Conservation (phyloP, 257 asterid genomes). For the Solanum sejunctum region DNA sequence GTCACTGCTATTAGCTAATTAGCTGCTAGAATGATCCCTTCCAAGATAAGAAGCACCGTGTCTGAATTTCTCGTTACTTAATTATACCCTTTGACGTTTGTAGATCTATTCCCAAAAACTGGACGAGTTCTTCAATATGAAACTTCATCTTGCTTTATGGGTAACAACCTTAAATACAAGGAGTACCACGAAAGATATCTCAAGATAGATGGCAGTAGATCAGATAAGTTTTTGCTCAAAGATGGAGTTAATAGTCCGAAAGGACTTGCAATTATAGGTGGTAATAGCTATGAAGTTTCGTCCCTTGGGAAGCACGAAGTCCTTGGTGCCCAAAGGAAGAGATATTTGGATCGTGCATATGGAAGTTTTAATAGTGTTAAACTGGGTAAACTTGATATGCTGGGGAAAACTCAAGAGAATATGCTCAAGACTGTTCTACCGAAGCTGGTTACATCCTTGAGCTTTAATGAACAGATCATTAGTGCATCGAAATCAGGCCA, state of each 20-base stretch:
- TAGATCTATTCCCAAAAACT: constrained; percentile 42
- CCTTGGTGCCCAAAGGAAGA: constrained; percentile 27
- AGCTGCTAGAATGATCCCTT: background rate
- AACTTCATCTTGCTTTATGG: constrained; percentile 45
- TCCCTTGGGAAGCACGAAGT: constrained; percentile 32
- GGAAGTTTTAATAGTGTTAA: constrained; percentile 43
- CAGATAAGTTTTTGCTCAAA: constrained; percentile 26
- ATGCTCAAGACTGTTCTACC: constrained; percentile 47
- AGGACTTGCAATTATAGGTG: constrained; percentile 26
- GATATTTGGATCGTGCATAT: constrained; percentile 37
- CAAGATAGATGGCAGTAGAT: constrained; percentile 30
- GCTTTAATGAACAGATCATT: constrained; percentile 60
- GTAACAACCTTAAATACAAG: constrained; percentile 33
- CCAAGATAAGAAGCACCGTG: background rate
- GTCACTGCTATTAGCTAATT: background rate
- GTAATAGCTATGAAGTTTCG: constrained; percentile 28
- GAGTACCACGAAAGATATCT: constrained; percentile 45
- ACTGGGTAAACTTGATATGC: constrained; percentile 34
- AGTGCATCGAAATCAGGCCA: constrained; percentile 19
- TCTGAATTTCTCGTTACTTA: background rate
- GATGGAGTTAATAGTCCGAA: constrained; percentile 40
- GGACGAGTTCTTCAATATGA: constrained; percentile 73
- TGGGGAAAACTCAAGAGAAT: constrained; percentile 34
- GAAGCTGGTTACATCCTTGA: constrained; percentile 51
- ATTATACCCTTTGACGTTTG: background rate